Evolutionary conservation across 129 eudicot genomes (phyloP).

Genomic region (Glebionis coronaria): DNA sequence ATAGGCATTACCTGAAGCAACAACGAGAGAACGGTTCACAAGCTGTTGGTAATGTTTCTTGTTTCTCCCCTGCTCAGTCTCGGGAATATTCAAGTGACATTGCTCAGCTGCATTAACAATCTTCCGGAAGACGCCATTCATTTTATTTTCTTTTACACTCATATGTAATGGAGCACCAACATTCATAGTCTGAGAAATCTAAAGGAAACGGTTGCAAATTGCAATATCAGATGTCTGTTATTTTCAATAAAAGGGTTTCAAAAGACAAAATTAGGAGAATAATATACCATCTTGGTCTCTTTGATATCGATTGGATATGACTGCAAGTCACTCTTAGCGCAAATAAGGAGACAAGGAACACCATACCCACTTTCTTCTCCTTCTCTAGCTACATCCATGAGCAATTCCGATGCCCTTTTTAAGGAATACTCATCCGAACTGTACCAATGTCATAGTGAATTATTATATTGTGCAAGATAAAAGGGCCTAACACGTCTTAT

Average conservation of each 20-base stretch:
- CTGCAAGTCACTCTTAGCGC: slow-evolving; percentile 75
- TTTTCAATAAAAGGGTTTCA: background rate
- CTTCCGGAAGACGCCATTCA: slow-evolving; percentile 59
- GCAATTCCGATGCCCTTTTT: slow-evolving; percentile 69
- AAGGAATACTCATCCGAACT: slow-evolving; percentile 82
- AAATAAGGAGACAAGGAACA: slow-evolving; percentile 80
- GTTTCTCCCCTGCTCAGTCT: slow-evolving; percentile 67
- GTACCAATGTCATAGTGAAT: slow-evolving; percentile 5
- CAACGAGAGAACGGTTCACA: slow-evolving; percentile 55
- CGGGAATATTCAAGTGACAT: slow-evolving; percentile 75
- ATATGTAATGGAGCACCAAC: slow-evolving; percentile 71
- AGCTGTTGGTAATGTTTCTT: slow-evolving; percentile 60
- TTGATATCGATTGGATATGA: slow-evolving; percentile 54
- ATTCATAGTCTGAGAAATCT: slow-evolving; percentile 73
- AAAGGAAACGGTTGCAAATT: slow-evolving; percentile 16
- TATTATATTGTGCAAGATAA: background rate
- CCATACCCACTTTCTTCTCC: slow-evolving; percentile 86
- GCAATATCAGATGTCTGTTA: slow-evolving; percentile 14
- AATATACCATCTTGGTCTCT: slow-evolving; percentile 70
- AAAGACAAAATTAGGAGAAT: background rate
- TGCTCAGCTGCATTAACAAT: slow-evolving; percentile 72
- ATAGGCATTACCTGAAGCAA: slow-evolving; percentile 55
- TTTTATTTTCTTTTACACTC: slow-evolving; percentile 61
- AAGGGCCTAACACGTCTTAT: background rate
- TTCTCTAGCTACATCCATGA: slow-evolving; percentile 62